Base-by-base conservation (phyloP, 1,284 basidiomycete species). In the Mycosarcoma maydis region DNA sequence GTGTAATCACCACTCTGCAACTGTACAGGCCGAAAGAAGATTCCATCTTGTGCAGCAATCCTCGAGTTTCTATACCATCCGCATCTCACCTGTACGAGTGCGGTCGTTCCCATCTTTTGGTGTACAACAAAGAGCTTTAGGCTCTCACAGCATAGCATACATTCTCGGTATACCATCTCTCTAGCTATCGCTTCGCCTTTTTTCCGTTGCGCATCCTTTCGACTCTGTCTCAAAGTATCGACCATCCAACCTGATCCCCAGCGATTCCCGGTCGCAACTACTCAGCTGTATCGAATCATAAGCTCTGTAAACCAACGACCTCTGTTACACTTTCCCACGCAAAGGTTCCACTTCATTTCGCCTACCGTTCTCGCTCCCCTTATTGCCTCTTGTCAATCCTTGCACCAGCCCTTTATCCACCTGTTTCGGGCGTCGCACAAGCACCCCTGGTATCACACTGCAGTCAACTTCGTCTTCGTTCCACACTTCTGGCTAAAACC, bases 21-120 rank as follows among this genome's bases (percentile, higher is more conserved):
- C 10, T 17, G 7, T 23, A 34, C 5, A 17, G 23, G 14, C 17
- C 24, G 11, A 1, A 27, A n/a, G 10, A 6, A 16, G 33, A n/a
- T 16, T 45, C 17, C 20, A 20, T 33, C 19, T 14, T 2, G n/a
- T 46, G 9, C 34, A 46, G n/a, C 34, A 4, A n/a, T n/a, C n/a
- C n/a, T n/a, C n/a, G n/a, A n/a, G n/a, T n/a, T n/a, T 37, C 24
- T 34, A 57, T 50, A 50, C 55, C 47, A 50, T 50, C 47, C 37
- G 46, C 26, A 23, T 19, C 42, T 29, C 7, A 23, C 14, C 36
- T 3, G 2, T 0, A 10, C 13, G 6, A 14, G 8, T 20, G 32
- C 17, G 22, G 26, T 16, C 24, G 23, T 16, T 39, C 14, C 23
- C 24, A 19, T 39, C 6, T 17, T 34, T 49, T 33, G 37, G 43